Base-by-base conservation (phyloP, 2,329 filamentous ascomycete species). In the Ilyonectria destructans region DNA sequence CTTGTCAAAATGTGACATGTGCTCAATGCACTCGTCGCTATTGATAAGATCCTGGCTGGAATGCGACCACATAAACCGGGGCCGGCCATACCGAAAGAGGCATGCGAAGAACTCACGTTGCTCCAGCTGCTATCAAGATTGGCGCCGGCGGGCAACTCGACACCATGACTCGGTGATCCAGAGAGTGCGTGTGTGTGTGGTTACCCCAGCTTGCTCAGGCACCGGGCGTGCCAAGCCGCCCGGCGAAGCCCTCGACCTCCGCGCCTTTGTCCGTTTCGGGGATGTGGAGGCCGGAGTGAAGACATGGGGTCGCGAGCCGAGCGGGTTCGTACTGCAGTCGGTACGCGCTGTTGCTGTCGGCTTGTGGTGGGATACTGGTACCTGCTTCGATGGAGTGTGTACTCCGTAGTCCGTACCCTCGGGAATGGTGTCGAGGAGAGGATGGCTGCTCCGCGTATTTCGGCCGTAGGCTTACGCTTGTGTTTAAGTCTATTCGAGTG, bases 61-160 rank as follows among this genome's bases (percentile, higher is more conserved):
- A 46, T 80, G 77, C 15, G 76, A 78, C 43, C 2, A 23, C 29
- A 77, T 70, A 12, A 75, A 75, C 62, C 40, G 61, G 48, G 19
- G 12, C 54, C 15, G 35, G 52, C 69, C 71, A 72, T 62, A 54
- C 71, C 65, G 6, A 33, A 74, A 75, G 31, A 74, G 72, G 74
- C 72, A 75, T 73, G 26, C 58, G 69, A 60, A 31, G 51, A 51
- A 29, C 21, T 52, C 62, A 74, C 65, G 65, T 70, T 70, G 59
- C 51, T 46, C 15, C 43, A 48, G 52, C 40, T 45, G 54, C 65
- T 59, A 67, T 69, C 65, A 46, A 69, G 62, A 71, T 70, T 71
- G 70, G 62, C 63, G 64, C 66, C 45, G 65, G 40, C 51, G 51
- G 17, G 54, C 19, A 49, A n/a, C 29, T 35, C n/a, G 52, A 54